phyloP scores from a whole-genome alignment of 2,329 filamentous ascomycete species.

The Alternaria consortialis region DNA sequence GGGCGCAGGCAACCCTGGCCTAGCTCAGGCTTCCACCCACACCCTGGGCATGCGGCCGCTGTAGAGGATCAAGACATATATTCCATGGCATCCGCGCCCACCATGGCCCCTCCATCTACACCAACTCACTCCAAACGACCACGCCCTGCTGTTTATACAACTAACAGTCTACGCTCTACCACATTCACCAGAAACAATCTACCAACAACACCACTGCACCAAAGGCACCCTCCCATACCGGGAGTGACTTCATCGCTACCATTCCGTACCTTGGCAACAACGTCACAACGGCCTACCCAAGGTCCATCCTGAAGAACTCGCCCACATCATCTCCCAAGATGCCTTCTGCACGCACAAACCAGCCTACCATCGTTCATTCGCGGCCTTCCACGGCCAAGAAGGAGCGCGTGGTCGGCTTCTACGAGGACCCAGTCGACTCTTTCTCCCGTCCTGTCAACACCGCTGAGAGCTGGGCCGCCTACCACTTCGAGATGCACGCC shows the following conservation, averaged over 20 bases:
- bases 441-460: conserved; percentile 54
- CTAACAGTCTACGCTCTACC: conserved; percentile 14
- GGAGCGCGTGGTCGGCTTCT: conserved; percentile 48
- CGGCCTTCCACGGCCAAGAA: conserved; percentile 42
- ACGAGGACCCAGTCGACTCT: conserved; percentile 49
- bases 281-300: conserved; percentile 43
- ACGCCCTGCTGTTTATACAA: conserved; percentile 7
- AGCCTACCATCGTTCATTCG: conserved; percentile 48
- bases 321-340: conserved; percentile 37
- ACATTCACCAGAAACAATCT: conserved; percentile 18
- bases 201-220: conserved; percentile 24
- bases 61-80: conserved; percentile 46
- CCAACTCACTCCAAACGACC: conserved; percentile 20
- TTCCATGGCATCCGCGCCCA: conserved; percentile 33
- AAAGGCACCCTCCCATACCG: conserved; percentile 26
- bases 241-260: conserved; percentile 41
- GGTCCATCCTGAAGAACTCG: conserved; percentile 46
- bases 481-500: conserved; percentile 60
- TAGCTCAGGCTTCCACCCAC: conserved; percentile 40
- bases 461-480: conserved; percentile 57
- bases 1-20: conserved; percentile 22
- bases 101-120: conserved; percentile 28
- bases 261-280: conserved; percentile 35
- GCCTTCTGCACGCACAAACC: conserved; percentile 44
- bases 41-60: conserved; percentile 30